Conservation (phyloP, 176 grass and related monocot genomes). For the Miscanthus lutarioriparius region DNA sequence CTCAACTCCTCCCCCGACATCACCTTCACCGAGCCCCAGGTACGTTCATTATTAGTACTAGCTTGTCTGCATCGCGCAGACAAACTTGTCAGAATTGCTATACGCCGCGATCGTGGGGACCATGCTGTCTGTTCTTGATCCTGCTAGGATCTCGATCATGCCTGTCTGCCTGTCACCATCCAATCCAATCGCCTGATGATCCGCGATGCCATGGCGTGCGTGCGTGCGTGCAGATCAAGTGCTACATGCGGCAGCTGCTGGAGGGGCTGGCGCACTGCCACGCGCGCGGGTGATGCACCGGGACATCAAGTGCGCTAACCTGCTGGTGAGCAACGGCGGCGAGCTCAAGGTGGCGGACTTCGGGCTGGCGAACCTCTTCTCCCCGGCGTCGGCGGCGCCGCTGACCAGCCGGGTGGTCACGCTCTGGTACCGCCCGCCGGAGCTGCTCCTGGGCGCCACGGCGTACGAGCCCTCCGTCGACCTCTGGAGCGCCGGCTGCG, state of each 20-base stretch:
- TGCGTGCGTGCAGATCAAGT: constrained; percentile 69
- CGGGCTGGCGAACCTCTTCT: constrained; percentile 71
- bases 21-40: constrained; percentile 53
- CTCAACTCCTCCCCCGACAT: constrained; percentile 43
- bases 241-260: constrained; percentile 90
- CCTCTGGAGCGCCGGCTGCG: constrained; percentile 93
- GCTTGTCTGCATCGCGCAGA: neutral
- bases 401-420: constrained; percentile 88
- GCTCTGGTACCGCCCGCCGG: constrained; percentile 96
- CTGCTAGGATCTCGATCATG: no score
- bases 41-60: neutral
- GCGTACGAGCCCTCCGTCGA: constrained; percentile 78
- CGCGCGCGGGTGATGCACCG: constrained; percentile 75
- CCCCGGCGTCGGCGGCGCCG: neutral
- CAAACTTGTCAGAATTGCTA: neutral
- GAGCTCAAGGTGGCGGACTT: constrained; percentile 95
- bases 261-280: constrained; percentile 89
- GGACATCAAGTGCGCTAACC: constrained; percentile 95
- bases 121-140: neutral
- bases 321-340: constrained; percentile 73
- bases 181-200: neutral
- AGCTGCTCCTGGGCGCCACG: constrained; percentile 80
- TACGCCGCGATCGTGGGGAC: neutral
- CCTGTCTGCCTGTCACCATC: neutral
- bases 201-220: neutral